Evolutionary conservation across 306 rosid genomes (phyloP).

Genomic region (Trifolium dubium): DNA sequence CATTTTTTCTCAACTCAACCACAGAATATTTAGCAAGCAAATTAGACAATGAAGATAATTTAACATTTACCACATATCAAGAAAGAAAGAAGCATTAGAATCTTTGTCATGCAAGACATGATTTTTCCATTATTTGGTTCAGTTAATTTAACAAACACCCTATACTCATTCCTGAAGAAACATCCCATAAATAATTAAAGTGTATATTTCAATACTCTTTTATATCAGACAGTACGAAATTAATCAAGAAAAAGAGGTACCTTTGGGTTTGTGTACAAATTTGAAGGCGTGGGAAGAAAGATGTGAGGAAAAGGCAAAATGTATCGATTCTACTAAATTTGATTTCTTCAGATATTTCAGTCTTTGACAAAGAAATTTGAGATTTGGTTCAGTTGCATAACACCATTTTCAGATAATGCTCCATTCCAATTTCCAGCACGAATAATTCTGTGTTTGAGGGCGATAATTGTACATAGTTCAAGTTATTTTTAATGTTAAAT

Average conservation of each 20-base stretch:
- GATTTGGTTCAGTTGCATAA: background rate
- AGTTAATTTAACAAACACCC: conserved; percentile 31
- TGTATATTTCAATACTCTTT: background rate
- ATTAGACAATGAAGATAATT: conserved; percentile 11
- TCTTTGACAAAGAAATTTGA: background rate
- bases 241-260: conserved; percentile 25
- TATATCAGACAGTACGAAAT: background rate
- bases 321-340: background rate
- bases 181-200: background rate
- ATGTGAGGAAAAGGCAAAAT: background rate
- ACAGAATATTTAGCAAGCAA: conserved; percentile 20
- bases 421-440: no score
- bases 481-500: no score
- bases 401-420: background rate
- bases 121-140: background rate
- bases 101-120: background rate
- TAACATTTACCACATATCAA: no score
- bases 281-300: background rate
- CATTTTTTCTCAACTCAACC: conserved; percentile 19
- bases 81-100: no score
- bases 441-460: no score
- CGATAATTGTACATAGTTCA: no score
- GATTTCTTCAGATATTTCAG: background rate
- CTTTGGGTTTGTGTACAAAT: conserved; percentile 1
- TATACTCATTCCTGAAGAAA: conserved; percentile 21